Base-by-base conservation (phyloP, 495 filamentous ascomycete species). In the Neurospora terricola region DNA sequence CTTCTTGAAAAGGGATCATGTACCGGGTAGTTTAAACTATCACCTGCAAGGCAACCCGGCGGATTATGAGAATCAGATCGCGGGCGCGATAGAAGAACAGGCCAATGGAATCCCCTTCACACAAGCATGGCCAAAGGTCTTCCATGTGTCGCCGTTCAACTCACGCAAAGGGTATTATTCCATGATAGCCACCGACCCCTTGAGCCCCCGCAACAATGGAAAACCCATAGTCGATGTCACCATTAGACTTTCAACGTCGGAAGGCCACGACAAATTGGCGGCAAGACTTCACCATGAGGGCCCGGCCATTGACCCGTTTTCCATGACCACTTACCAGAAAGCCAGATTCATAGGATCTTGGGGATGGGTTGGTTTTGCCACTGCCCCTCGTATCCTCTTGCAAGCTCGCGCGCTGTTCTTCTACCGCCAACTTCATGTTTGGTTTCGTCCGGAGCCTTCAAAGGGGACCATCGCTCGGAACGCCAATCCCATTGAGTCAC, bases 61-160 rank as follows among this genome's bases (percentile, higher is more conserved):
- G 23, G 54, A 71, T 40, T 34, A 36, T 7, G 70, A 38, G 11
- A 68, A 72, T 16, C 73, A 66, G 69, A 69, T 77, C 40, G 71
- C 73, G 3, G 68, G 38, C 42, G 14, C n/a, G 42, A 37, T 21
- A 38, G 70, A 69, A 43, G 48, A 10, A 14, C 36, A 42, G 30
- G 23, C 37, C 16, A 72, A 69, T 54, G 72, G 70, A 72, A 78
- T 74, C 48, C 73, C 70, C 38, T 85, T 89, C 75, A 84, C 76
- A 40, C 80, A 82, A 39, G 80, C 79, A 27, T 92, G 88, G 89
- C 77, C 77, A 8, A 93, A 93, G 77, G 90, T 91, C 72, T 91
- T 93, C 76, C 90, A 91, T 73, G 90, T 91, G n/a, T 92, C 90
- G 11, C 88, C 90, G 4, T 93, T 93, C 82, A 92, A 91, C 73